Evolutionary conservation across 148 eudicot species (phyloP), one percentile per base, ranked within the genome.

Genomic region (Linanthus parryae): DNA sequence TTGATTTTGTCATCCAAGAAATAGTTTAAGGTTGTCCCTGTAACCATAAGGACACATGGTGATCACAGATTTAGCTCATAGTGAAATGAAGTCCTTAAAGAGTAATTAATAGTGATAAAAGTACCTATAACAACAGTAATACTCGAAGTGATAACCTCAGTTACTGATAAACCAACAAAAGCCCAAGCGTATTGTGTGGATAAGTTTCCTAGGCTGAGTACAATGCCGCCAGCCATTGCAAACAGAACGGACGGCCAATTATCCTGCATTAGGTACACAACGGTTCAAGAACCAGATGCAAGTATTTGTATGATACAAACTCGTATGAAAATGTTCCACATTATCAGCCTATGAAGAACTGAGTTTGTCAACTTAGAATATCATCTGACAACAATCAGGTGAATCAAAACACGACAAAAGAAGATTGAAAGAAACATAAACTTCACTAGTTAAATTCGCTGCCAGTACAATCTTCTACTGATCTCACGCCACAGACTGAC

Each of bases 181-280:
- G 97, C 97, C 90, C 80, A 85, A 63, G 95, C 95, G 56, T 89
- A 85, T 46, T 89, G 97, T 16, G 94, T 77, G 26, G 95, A 62
- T 31, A 89, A 61, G 56, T 89, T 89, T 27, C 85, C 97, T 35
- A 89, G 35, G 58, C 97, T 85, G 27, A 85, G 84, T 42, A 80
- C 73, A 42, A 85, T 56, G 41, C 97, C 97, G 44, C 97, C 97
- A 20, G 69, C 85, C 90, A 89, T 77, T 37, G 97, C 95, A 58
- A 80, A 79, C 49, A 85, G 30, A 59, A 80, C 81, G 33, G 81
- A 73, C 0, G 95, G 85, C 91, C 77, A 89, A 42, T 85, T 89
- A 70, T 79, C 83, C 94, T 84, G 75, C 56, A 73, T 28, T 28
- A 24, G n/a, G n/a, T n/a, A n/a, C 36, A 14, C 5, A 19, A 45